These are phyloP conservation scores for Chrysanthemum lavandulifolium DNA, from an alignment of 129 eudicot species.

Conservation along the genomic window DNA sequence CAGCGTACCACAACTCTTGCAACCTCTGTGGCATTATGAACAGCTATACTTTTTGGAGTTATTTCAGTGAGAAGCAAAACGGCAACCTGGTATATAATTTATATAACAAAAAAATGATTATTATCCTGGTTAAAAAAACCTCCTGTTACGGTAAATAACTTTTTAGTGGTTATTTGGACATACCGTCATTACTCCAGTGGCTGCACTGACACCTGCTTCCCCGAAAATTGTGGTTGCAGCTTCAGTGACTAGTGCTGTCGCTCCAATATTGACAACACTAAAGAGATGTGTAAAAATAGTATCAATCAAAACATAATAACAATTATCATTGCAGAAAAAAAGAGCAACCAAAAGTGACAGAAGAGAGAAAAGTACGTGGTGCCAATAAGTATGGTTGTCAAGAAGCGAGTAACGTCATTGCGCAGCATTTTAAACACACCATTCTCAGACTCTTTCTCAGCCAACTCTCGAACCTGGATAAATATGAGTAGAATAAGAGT, in stretches of 20 bases:
- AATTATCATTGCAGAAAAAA: background rate
- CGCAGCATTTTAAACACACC: conserved; percentile 94
- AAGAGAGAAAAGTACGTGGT: conserved; percentile 63
- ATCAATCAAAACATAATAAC: conserved; percentile 24
- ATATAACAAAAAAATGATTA: background rate
- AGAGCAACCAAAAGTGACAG: background rate
- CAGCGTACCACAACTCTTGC: conserved; percentile 96
- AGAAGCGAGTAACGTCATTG: conserved; percentile 85
- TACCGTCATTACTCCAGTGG: conserved; percentile 98
- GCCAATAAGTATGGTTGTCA: conserved; percentile 95
- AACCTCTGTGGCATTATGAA: conserved; percentile 97
- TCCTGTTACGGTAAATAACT: background rate
- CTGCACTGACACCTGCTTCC: conserved; percentile 95
- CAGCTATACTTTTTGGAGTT: conserved; percentile 98
- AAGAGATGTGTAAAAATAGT: conserved; percentile 8
- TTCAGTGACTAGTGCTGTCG: conserved; percentile 92
- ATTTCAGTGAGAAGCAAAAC: conserved; percentile 94
- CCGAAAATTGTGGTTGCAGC: conserved; percentile 96
- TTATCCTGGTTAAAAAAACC: background rate
- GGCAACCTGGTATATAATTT: conserved; percentile 58
- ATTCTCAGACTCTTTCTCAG: conserved; percentile 87
- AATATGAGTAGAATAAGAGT: background rate
- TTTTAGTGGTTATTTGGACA: conserved; percentile 12
- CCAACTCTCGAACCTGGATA: conserved; percentile 84
- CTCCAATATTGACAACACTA: conserved; percentile 94